These are phyloP conservation scores for Alternaria novae-zelandiae DNA, from an alignment of 2,329 filamentous ascomycete species.

Conservation along the genomic window DNA sequence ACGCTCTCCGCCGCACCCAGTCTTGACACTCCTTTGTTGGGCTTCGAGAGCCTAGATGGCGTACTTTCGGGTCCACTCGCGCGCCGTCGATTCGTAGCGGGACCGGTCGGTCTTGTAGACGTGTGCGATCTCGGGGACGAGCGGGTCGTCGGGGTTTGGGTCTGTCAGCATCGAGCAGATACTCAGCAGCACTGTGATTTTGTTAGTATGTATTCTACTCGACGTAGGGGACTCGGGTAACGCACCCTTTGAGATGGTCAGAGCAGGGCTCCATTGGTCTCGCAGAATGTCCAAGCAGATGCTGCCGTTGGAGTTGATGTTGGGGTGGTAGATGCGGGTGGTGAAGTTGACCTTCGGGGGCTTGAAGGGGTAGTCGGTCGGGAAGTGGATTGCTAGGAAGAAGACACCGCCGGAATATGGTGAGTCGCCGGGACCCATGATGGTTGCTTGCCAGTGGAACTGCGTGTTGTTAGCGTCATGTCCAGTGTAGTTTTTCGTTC, in stretches of 20 bases:
- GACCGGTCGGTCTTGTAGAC: conserved; percentile 99
- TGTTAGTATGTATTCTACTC: conserved; percentile 2
- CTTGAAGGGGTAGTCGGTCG: conserved; percentile 99
- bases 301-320: conserved; percentile 99
- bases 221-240: neutral
- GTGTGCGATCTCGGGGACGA: conserved; percentile 98
- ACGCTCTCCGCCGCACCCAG: conserved; percentile 2
- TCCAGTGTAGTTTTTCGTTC: conserved; percentile 1
- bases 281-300: conserved; percentile 98
- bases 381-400: conserved; percentile 98
- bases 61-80: conserved; percentile 99
- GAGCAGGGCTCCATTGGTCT: conserved; percentile 98
- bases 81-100: conserved; percentile 92
- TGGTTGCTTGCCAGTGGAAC: conserved; percentile 99
- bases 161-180: conserved; percentile 99
- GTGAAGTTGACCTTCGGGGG: conserved; percentile 99
- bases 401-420: conserved; percentile 98
- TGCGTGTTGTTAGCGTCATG: conserved; percentile 53
- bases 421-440: conserved; percentile 98
- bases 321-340: conserved; percentile 98
- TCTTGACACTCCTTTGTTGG: neutral
- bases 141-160: conserved; percentile 97
- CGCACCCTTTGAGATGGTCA: conserved; percentile 97
- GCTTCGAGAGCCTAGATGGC: conserved; percentile 70
- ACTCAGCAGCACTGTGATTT: conserved; percentile 79